A percentile compares a stretch with the other conserved stretches of the same genome.
These are phyloP conservation scores for Blastobotrys malaysiensis DNA, from an alignment of 1,139 yeast genomes.

Conservation along the genomic window DNA sequence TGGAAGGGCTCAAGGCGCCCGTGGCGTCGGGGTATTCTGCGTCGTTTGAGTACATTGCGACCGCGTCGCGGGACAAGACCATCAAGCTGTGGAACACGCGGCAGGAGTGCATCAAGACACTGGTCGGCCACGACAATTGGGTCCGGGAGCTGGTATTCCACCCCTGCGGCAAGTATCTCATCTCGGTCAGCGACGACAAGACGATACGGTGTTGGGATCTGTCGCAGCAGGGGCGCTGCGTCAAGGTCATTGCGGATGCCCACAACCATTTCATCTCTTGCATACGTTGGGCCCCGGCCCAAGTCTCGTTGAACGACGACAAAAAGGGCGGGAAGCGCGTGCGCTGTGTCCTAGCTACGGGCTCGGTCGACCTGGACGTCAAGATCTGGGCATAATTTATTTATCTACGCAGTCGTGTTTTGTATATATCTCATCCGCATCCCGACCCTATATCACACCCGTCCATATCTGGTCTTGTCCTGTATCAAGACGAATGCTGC, in stretches of 20 bases:
- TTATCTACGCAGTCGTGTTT: background rate
- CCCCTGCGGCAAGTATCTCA: constrained; percentile 66
- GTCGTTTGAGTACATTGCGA: constrained; percentile 44
- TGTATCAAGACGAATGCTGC: too few species aligned
- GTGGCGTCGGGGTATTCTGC: constrained; percentile 20
- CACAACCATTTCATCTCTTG: constrained; percentile 73
- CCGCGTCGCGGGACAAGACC: constrained; percentile 77
- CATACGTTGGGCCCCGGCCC: constrained; percentile 51
- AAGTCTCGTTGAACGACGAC: constrained; percentile 17
- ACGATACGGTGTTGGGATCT: constrained; percentile 78
- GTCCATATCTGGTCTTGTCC: too few species aligned
- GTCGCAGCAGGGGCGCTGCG: constrained; percentile 46
- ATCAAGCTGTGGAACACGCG: constrained; percentile 75
- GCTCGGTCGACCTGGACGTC: constrained; percentile 77
- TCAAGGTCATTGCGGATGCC: constrained; percentile 47
- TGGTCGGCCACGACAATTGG: constrained; percentile 85
- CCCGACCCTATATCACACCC: too few species aligned
- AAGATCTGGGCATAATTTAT: constrained; percentile 57
- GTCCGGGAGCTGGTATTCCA: constrained; percentile 65
- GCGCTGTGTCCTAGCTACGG: constrained; percentile 57
- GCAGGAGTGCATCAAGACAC: constrained; percentile 51
- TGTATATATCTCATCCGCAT: background rate
- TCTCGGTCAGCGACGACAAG: constrained; percentile 78
- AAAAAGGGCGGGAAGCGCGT: constrained; percentile 19
- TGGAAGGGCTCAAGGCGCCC: constrained; percentile 33